These are phyloP conservation scores for Penicillium fimorum DNA, from an alignment of 495 filamentous ascomycete species.

Conservation along the genomic window DNA sequence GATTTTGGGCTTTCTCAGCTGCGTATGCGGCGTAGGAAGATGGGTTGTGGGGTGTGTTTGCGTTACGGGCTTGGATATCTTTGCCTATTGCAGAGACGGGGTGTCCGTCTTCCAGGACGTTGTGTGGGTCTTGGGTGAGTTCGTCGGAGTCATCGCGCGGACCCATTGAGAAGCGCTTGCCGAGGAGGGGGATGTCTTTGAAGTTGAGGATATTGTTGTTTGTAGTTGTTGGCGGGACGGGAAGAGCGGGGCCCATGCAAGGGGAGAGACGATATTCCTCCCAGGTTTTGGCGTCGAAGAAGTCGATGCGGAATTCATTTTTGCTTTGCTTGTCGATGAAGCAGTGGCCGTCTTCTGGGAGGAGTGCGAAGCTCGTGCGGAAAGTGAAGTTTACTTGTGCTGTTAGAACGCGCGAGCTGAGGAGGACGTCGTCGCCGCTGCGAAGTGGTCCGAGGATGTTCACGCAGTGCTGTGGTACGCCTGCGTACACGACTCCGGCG, in stretches of 20 bases:
- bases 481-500: slow-evolving; percentile 81
- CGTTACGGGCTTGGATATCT: slow-evolving; percentile 5
- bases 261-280: slow-evolving; percentile 75
- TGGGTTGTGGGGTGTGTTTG: slow-evolving; percentile 2
- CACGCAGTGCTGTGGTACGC: slow-evolving; percentile 79
- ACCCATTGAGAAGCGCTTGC: slow-evolving; percentile 41
- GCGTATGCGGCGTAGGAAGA: slow-evolving; percentile 18
- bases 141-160: slow-evolving; percentile 24
- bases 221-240: slow-evolving; percentile 25
- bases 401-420: slow-evolving; percentile 87
- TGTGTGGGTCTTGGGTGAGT: slow-evolving; percentile 14
- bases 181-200: slow-evolving; percentile 44
- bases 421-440: slow-evolving; percentile 85
- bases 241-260: slow-evolving; percentile 64
- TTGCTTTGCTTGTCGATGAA: slow-evolving; percentile 82
- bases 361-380: slow-evolving; percentile 77
- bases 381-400: slow-evolving; percentile 95
- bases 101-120: neutral
- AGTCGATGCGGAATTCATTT: slow-evolving; percentile 80
- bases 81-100: slow-evolving; percentile 9
- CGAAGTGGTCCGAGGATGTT: slow-evolving; percentile 89
- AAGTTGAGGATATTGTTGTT: slow-evolving; percentile 26
- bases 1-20: slow-evolving; percentile 12
- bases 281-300: slow-evolving; percentile 80
- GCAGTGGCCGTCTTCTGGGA: slow-evolving; percentile 85